Conservation (phyloP, 768 basidiomycete species). For the Coprinopsis sp. region DNA sequence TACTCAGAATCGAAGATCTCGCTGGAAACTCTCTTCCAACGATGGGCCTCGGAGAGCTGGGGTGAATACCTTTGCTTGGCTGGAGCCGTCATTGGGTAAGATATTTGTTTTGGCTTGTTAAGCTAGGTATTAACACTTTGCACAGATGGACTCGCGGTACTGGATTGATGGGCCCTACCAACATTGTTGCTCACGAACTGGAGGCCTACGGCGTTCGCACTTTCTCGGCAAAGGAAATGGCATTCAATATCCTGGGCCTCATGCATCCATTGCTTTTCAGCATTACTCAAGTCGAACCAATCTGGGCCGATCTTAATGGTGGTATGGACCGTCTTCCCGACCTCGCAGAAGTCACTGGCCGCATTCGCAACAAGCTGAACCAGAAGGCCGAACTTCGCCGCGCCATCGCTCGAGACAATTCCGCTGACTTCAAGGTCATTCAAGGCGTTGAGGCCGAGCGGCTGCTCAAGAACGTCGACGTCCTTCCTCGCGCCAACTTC, state of each 20-base stretch:
- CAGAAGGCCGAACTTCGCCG: constrained; percentile 91
- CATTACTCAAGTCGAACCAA: constrained; percentile 98
- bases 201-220: constrained; percentile 93
- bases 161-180: constrained; percentile 92
- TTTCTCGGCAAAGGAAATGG: constrained; percentile 99
- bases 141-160: constrained; percentile 95
- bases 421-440: constrained; percentile 90
- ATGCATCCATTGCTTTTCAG: constrained; percentile 99
- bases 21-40: constrained; percentile 95
- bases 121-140: constrained; percentile 9
- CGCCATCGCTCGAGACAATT: constrained; percentile 89
- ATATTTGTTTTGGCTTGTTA: constrained; percentile 4
- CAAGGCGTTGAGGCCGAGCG: constrained; percentile 91
- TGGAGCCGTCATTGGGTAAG: constrained; percentile 95
- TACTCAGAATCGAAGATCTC: constrained; percentile 99
- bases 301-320: constrained; percentile 98
- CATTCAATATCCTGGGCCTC: constrained; percentile 97
- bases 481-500: constrained; percentile 98
- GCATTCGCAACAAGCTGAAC: constrained; percentile 77
- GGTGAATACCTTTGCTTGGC: constrained; percentile 98
- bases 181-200: constrained; percentile 90
- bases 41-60: constrained; percentile 98
- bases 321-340: constrained; percentile 98
- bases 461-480: constrained; percentile 85
- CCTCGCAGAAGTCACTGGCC: constrained; percentile 84